These are phyloP conservation scores for Acanthamoeba triangularis DNA, from an alignment of 208 protist genomes.

Conservation along the genomic window DNA sequence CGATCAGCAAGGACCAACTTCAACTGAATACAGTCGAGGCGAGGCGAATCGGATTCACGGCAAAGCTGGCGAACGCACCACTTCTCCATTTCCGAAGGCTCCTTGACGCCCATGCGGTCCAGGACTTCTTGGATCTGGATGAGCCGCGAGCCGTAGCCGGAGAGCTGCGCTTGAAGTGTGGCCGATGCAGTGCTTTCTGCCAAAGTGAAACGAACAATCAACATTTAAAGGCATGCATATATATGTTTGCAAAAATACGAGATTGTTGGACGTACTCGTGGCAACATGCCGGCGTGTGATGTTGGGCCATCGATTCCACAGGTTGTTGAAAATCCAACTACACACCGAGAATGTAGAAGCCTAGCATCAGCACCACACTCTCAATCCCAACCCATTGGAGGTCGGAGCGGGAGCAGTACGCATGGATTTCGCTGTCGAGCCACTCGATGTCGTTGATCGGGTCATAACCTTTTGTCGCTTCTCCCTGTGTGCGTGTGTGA, in stretches of 20 bases:
- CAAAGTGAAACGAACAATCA: background rate
- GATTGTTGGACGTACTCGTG: constrained; percentile 75
- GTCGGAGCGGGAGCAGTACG: constrained; percentile 7
- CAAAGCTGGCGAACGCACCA: constrained; percentile 76
- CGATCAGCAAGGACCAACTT: too few species aligned
- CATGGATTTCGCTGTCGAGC: constrained; percentile 86
- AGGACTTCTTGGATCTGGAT: constrained; percentile 66
- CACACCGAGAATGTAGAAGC: background rate
- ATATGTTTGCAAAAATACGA: too few species aligned
- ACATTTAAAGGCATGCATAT: too few species aligned
- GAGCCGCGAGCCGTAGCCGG: constrained; percentile 83
- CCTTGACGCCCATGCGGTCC: constrained; percentile 73
- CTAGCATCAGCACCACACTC: background rate
- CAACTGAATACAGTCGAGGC: too few species aligned
- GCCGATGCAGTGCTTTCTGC: constrained; percentile 74
- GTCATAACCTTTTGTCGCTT: constrained; percentile 85
- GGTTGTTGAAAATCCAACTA: constrained; percentile 86
- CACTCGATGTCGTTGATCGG: constrained; percentile 87
- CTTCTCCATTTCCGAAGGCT: constrained; percentile 78
- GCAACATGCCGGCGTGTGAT: constrained; percentile 78
- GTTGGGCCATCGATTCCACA: constrained; percentile 82
- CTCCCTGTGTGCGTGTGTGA: constrained; percentile 16
- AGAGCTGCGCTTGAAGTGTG: constrained; percentile 82
- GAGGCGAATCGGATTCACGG: too few species aligned
- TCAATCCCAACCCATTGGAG: background rate